Percentiles rank a stretch among this genome's conserved stretches.
These are phyloP conservation scores for Papiliotrema laurentii DNA, from an alignment of 1,284 basidiomycete species.

Conservation along the genomic window DNA sequence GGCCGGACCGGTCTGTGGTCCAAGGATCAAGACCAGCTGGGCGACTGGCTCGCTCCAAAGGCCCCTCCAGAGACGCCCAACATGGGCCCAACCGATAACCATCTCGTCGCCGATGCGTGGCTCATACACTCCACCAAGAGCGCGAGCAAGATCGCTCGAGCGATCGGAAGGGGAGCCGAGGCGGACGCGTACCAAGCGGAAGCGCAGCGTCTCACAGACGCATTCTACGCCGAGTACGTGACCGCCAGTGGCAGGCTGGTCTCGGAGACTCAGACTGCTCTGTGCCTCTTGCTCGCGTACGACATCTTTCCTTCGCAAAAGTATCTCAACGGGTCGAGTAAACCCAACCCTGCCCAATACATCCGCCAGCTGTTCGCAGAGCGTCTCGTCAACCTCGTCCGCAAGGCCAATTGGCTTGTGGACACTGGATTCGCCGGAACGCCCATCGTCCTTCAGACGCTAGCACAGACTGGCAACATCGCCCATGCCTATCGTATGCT, in stretches of 20 bases:
- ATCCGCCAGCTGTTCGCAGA: conserved; percentile 10
- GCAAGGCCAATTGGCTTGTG: conserved; percentile 25
- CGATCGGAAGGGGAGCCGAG: conserved; percentile 16
- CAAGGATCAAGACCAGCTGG: conserved; percentile 15
- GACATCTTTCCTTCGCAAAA: conserved; percentile 14
- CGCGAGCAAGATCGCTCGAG: conserved; percentile 19
- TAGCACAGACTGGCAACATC: conserved; percentile 21
- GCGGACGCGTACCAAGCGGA: conserved; percentile 1
- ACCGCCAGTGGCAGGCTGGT: conserved; percentile 22
- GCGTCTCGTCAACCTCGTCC: conserved; percentile 22
- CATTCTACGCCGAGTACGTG: conserved; percentile 29
- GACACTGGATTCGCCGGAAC: conserved; percentile 42
- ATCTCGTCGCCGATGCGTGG: conserved; percentile 32
- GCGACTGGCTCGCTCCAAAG: conserved; percentile 38
- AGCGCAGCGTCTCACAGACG: conserved; percentile 11
- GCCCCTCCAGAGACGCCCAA: conserved; percentile 22
- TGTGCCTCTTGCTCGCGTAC: conserved; percentile 26
- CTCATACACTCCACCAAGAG: conserved; percentile 24
- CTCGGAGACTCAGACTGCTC: conserved; percentile 34
- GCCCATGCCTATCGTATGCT: conserved; percentile 43
- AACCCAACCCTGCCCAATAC: not conserved
- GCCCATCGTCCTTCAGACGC: conserved; percentile 28
- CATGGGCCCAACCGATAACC: conserved; percentile 23
- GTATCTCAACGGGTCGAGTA: not conserved
- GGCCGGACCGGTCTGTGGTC: conserved; percentile 21